Evolutionary conservation across 169 alveolate genomes (phyloP), one percentile per base, ranked within the genome.

Genomic region (Cardiosporidium cionae): DNA sequence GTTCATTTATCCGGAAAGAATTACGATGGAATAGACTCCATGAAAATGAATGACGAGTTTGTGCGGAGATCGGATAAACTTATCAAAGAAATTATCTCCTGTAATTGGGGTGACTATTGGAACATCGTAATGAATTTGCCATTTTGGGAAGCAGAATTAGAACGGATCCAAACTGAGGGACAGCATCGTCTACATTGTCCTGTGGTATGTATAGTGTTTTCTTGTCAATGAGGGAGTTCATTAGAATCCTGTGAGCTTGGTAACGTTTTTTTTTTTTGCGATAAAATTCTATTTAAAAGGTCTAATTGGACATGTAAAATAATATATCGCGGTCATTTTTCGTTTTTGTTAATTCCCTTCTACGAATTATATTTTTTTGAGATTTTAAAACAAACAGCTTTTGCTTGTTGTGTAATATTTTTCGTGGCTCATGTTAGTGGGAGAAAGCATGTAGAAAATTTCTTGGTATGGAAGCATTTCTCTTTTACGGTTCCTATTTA

Each of bases 71-170:
- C n/a, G n/a, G n/a, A n/a, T n/a, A n/a, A n/a, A n/a, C n/a, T n/a
- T n/a, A n/a, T n/a, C n/a, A n/a, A n/a, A n/a, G n/a, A n/a, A n/a
- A n/a, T n/a, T n/a, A n/a, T n/a, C n/a, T n/a, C n/a, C n/a, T n/a
- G n/a, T 25, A 65, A 65, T 31, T 65, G 71, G 71, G 71, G 71
- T n/a, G 71, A 65, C 71, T 34, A 32, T 58, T 5, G 33, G 16
- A 31, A 25, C 7, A 23, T 65, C n/a, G 36, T 7, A 7, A 28
- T 65, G 3, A 29, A 65, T 25, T 52, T 52, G 22, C 52, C 73
- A 16, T 7, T 67, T 2, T 32, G 54, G 73, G 73, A 67, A 0
- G 63, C 63, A 9, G 73, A 67, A 35, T 65, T 67, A 1, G 52
- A 31, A 35, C 31, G 62, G 3, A 34, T 67, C 5, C 65, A 67